Conservation (phyloP, 768 basidiomycete species). For the Holtermanniella nyarrowii region DNA sequence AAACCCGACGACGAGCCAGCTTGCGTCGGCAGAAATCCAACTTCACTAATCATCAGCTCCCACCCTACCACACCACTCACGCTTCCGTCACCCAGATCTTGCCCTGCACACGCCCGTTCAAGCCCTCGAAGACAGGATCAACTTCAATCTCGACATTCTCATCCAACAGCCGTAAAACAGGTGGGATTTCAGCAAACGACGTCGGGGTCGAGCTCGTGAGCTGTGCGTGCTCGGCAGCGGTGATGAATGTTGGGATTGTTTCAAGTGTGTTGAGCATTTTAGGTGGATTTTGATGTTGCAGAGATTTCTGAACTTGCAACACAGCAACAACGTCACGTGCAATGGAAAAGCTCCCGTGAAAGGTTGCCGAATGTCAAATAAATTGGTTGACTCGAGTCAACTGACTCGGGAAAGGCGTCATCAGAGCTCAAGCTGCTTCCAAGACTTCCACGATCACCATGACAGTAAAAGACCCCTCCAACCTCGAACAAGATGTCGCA, state of each 20-base stretch:
- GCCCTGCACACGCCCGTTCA: constrained; percentile 49
- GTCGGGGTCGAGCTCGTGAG: constrained; percentile 69
- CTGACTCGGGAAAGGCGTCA: too few species aligned
- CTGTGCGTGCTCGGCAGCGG: constrained; percentile 57
- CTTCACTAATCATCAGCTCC: constrained; percentile 37
- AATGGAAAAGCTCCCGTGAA: too few species aligned
- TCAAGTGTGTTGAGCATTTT: constrained; percentile 33
- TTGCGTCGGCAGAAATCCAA: constrained; percentile 61
- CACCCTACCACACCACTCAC: constrained; percentile 42
- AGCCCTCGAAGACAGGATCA: constrained; percentile 50
- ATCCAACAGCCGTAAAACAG: constrained; percentile 65
- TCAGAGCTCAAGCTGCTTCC: too few species aligned
- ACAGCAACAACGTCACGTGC: too few species aligned
- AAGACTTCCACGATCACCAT: too few species aligned
- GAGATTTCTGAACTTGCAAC: neutral
- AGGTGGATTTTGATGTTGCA: neutral
- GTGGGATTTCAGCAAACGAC: constrained; percentile 75
- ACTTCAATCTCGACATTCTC: constrained; percentile 58
- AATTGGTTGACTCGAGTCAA: too few species aligned
- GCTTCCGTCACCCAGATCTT: constrained; percentile 77
- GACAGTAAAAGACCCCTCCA: too few species aligned
- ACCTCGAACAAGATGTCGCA: too few species aligned
- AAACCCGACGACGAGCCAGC: constrained; percentile 50
- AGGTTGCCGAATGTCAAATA: too few species aligned
- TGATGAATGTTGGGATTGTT: constrained; percentile 45